Evolutionary conservation across 1,284 basidiomycete species (phyloP), one percentile per base, ranked within the genome.

Genomic region (Anthracocystis panici-leucophaei): DNA sequence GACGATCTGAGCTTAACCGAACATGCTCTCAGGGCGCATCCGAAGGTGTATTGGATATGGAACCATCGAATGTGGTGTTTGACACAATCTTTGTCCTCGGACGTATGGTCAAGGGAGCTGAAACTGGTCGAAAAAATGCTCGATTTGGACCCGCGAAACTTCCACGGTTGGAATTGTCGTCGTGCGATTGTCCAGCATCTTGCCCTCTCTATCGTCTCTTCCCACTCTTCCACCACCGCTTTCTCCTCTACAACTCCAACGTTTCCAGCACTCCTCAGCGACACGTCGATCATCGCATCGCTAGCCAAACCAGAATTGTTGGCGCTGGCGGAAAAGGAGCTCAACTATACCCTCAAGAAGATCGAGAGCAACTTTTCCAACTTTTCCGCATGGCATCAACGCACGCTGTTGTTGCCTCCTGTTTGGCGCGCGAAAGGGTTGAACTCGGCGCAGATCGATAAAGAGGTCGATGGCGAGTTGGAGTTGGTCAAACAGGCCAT

Each of bases 381-480:
- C 85, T 99, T 97, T 85, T 96, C 93, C 65, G 97, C 97, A 18
- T 99, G 97, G 97, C 97, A 99, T 86, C 94, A 96, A 78, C 90
- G 97, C 27, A 93, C 94, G 2, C 95, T 96, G 85, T 88, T 95
- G 1, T 87, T 94, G 18, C 86, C 88, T 0, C 88, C 88, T 4
- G 82, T 93, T 7, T 95, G 93, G 93, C 87, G 88, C 5, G 78
- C 75, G 0, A 23, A 60, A 25, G 18, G 46, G 23, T 49, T 71
- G 1, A 85, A 86, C 35, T 88, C 89, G 1, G 88, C 40, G 75
- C 80, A 14, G 51, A 48, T 52, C 8, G 57, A 63, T 14, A n/a
- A 12, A 3, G 23, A 49, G 9, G 18, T 70, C n/a, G 59, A 71
- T n/a, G 27, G 82, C 94, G 97, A 99, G 83, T 93, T 96, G 81